Conservation (phyloP, 2,329 filamentous ascomycete genomes). For the Claviceps lovelessii region DNA sequence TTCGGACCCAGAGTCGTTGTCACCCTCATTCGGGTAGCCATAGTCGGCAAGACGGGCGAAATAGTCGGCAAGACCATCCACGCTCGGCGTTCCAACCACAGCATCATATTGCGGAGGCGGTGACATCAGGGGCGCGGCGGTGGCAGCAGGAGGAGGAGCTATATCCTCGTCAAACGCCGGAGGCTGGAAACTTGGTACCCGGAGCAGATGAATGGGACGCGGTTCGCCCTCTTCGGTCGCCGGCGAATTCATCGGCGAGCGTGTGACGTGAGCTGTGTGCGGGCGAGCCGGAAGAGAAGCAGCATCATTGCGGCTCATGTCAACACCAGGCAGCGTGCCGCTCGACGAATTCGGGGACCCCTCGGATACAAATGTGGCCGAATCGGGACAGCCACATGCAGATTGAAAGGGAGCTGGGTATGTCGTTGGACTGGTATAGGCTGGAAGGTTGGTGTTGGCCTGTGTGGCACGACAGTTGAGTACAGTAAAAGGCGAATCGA, state of each 20-base stretch:
- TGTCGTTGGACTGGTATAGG: slow-evolving; percentile 48
- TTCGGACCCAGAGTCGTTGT: slow-evolving; percentile 27
- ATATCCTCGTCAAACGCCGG: slow-evolving; percentile 70
- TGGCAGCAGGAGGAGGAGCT: slow-evolving; percentile 19
- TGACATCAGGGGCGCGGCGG: slow-evolving; percentile 38
- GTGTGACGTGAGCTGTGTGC: slow-evolving; percentile 40
- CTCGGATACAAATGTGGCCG: slow-evolving; percentile 37
- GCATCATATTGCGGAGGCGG: slow-evolving; percentile 75
- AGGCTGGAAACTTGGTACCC: slow-evolving; percentile 74
- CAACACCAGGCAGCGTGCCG: slow-evolving; percentile 29
- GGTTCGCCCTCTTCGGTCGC: slow-evolving; percentile 20
- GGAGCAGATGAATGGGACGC: slow-evolving; percentile 71
- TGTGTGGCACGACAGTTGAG: slow-evolving; percentile 88
- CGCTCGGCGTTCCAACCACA: slow-evolving; percentile 54
- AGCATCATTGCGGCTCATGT: slow-evolving; percentile 17
- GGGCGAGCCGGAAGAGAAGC: slow-evolving; percentile 37
- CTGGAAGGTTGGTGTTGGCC: slow-evolving; percentile 72
- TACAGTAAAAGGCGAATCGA: slow-evolving; percentile 88
- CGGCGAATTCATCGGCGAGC: slow-evolving; percentile 17
- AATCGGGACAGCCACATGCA: slow-evolving; percentile 41
- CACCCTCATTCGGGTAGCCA: slow-evolving; percentile 29
- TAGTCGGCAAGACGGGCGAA: slow-evolving; percentile 68
- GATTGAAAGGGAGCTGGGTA: slow-evolving; percentile 29
- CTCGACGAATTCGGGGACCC: slow-evolving; percentile 54
- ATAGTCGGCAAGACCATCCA: slow-evolving; percentile 69